Percentiles rank a stretch among this genome's conserved stretches.
phyloP scores from a whole-genome alignment of 176 grass and related monocot species.

The Miscanthus lutarioriparius region DNA sequence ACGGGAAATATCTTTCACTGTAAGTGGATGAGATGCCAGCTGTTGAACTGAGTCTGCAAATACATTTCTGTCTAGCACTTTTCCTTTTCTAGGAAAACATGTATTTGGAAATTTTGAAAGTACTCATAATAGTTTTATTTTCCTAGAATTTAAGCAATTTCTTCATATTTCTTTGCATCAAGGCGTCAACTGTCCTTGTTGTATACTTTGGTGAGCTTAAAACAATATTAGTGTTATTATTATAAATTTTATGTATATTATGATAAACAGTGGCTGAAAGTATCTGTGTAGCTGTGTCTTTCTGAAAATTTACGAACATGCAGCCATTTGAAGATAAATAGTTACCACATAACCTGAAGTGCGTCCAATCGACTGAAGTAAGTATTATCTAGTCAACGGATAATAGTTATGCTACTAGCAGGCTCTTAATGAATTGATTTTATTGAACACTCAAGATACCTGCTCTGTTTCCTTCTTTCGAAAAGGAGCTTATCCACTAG shows the following conservation, averaged over 20 bases:
- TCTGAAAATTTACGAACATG: not conserved
- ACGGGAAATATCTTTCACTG: constrained; percentile 87
- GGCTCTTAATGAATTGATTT: not conserved
- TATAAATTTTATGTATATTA: not conserved
- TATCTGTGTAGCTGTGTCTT: not conserved
- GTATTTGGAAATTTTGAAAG: not conserved
- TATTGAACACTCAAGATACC: not conserved
- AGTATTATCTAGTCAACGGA: not conserved
- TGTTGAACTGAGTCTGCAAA: not conserved
- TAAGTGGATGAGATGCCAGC: constrained; percentile 52
- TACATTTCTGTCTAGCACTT: not conserved
- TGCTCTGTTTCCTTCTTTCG: not conserved
- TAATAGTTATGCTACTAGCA: not conserved
- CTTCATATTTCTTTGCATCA: not conserved
- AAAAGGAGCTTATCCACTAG: not conserved
- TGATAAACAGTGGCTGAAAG: not conserved
- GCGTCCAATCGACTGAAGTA: not conserved
- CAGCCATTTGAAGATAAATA: not conserved
- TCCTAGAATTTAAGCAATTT: not conserved
- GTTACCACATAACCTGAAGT: not conserved
- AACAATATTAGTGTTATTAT: not conserved
- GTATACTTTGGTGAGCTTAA: not conserved
- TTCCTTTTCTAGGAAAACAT: not conserved
- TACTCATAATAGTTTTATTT: not conserved
- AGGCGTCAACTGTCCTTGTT: not conserved